phyloP scores from a whole-genome alignment of 2,329 filamentous ascomycete species.

The Stenocarpella maydis region DNA sequence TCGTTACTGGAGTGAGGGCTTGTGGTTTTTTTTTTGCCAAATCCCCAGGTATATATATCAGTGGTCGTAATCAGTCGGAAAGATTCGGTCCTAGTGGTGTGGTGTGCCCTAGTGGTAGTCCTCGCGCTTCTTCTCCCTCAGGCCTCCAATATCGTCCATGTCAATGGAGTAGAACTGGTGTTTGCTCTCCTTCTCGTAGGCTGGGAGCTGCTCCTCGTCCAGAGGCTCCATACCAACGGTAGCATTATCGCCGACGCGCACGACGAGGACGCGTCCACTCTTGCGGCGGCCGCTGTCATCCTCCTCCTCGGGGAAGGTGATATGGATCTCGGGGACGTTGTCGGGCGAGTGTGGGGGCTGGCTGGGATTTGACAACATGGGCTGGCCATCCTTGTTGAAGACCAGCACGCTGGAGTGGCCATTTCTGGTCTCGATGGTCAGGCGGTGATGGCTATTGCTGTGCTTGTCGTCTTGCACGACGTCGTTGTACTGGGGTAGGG shows the following conservation, averaged over 20 bases:
- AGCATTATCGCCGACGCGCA: slow-evolving; percentile 87
- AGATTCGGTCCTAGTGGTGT: slow-evolving; percentile 20
- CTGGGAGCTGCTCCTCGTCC: slow-evolving; percentile 80
- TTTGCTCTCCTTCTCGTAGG: slow-evolving; percentile 84
- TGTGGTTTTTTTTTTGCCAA: slow-evolving; percentile 20
- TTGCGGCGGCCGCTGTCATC: slow-evolving; percentile 83
- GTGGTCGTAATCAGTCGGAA: slow-evolving; percentile 31
- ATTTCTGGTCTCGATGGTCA: slow-evolving; percentile 66
- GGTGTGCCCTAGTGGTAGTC: slow-evolving; percentile 43
- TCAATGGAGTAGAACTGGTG: slow-evolving; percentile 92
- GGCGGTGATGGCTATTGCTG: slow-evolving; percentile 60
- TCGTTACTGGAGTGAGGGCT: slow-evolving; percentile 31
- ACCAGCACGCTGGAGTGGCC: slow-evolving; percentile 76
- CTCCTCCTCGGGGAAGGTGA: slow-evolving; percentile 96
- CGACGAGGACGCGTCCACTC: slow-evolving; percentile 89
- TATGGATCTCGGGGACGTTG: slow-evolving; percentile 92
- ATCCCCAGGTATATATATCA: slow-evolving; percentile 28
- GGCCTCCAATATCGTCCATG: slow-evolving; percentile 90
- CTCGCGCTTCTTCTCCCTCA: slow-evolving; percentile 83
- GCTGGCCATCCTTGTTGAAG: slow-evolving; percentile 78
- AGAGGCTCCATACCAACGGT: slow-evolving; percentile 89
- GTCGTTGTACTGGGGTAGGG: slow-evolving; percentile 73
- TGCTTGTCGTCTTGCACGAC: slow-evolving; percentile 49
- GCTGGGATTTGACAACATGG: slow-evolving; percentile 77
- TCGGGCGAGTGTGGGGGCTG: slow-evolving; percentile 81